These are phyloP conservation scores for Phragmites australis DNA, from an alignment of 176 grass and related monocot genomes.

Conservation along the genomic window DNA sequence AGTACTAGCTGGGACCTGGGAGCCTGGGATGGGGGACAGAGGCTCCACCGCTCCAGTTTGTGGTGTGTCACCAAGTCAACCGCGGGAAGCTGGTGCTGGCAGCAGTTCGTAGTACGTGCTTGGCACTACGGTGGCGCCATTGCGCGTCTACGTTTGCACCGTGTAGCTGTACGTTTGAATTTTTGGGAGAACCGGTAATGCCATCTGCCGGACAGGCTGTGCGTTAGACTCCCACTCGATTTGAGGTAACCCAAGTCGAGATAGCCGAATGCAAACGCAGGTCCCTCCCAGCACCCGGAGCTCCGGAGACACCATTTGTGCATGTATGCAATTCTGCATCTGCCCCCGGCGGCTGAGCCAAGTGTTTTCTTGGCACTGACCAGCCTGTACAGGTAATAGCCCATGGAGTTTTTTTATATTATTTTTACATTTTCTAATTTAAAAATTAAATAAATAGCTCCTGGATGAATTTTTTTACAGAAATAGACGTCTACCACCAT, in stretches of 20 bases:
- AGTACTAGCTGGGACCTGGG: neutral
- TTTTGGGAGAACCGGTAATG: neutral
- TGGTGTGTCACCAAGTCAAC: conserved; percentile 22
- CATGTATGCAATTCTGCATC: too few species aligned
- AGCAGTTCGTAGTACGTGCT: conserved; percentile 16
- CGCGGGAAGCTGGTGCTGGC: neutral
- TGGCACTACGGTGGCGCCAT: neutral
- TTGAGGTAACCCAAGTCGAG: neutral
- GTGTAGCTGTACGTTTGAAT: neutral
- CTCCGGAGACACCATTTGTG: neutral
- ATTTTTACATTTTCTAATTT: too few species aligned
- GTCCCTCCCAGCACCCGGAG: neutral
- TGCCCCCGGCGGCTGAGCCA: too few species aligned
- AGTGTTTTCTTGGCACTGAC: too few species aligned
- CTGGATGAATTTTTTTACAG: too few species aligned
- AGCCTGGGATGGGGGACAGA: neutral
- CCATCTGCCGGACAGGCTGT: conserved; percentile 17
- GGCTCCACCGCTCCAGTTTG: neutral
- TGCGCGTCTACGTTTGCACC: neutral
- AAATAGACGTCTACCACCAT: too few species aligned
- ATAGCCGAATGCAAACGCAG: neutral
- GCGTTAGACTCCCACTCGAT: neutral
- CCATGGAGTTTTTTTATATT: too few species aligned
- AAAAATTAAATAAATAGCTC: too few species aligned
- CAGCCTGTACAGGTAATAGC: too few species aligned